Conservation (phyloP, 2,329 filamentous ascomycete species). For the Sclerotinia glacialis region DNA sequence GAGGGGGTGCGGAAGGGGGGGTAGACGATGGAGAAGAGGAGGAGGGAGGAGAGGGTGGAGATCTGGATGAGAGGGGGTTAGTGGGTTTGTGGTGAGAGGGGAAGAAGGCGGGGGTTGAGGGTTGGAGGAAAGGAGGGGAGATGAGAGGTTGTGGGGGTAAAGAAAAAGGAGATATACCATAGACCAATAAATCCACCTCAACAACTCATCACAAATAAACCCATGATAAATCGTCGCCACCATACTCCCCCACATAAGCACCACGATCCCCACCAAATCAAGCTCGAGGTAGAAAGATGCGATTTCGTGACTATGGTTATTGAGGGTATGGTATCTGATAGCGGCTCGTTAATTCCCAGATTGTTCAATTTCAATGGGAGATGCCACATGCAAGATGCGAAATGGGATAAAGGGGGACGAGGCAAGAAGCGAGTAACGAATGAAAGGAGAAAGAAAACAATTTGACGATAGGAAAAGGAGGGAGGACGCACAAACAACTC, state of each 20-base stretch:
- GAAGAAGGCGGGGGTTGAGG: not conserved
- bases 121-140: conserved; percentile 19
- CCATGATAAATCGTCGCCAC: conserved; percentile 44
- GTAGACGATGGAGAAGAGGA: conserved; percentile 33
- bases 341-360: too few species aligned
- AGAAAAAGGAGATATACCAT: conserved; percentile 37
- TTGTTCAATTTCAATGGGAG: too few species aligned
- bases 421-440: too few species aligned
- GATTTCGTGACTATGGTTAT: conserved; percentile 42
- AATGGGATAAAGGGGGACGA: too few species aligned
- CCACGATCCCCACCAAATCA: conserved; percentile 43
- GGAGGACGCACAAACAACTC: conserved; percentile 38
- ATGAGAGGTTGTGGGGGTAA: too few species aligned
- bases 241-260: conserved; percentile 43
- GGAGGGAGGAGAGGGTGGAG: conserved; percentile 25
- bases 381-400: too few species aligned
- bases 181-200: conserved; percentile 40
- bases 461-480: too few species aligned
- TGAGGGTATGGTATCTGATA: conserved; percentile 39
- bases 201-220: conserved; percentile 43
- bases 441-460: too few species aligned
- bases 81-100: conserved; percentile 19
- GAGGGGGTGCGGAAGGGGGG: conserved; percentile 27
- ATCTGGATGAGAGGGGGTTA: conserved; percentile 30
- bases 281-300: conserved; percentile 41